Evolutionary conservation across 2,329 filamentous ascomycete genomes (phyloP), one percentile per base, ranked within the genome.

Genomic region (Pseudogymnoascus sp.): DNA sequence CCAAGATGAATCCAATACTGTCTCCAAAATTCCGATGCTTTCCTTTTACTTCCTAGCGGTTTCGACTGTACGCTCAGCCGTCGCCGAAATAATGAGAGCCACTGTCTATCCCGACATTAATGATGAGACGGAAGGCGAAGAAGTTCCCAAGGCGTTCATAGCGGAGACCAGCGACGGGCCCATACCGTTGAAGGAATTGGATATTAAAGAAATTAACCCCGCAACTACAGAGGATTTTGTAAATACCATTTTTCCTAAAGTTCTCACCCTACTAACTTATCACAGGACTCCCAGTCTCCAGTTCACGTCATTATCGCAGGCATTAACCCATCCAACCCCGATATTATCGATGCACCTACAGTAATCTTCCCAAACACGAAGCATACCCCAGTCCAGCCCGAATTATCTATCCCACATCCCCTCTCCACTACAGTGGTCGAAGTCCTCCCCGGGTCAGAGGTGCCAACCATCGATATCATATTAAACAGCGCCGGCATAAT

Each of bases 251-350:
- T 9, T n/a, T 23, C 14, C 7, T 41, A 1, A 3, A n/a, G 7
- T 28, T 49, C 12, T n/a, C 23, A n/a, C 14, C 14, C 4, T 49
- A 14, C 23, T 49, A 11, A 49, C 23, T 9, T 16, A 16, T 28
- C 42, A 28, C 9, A 49, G 42, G 12, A 14, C 14, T 8, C 23
- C 14, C 2, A 49, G 42, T 49, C 42, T 28, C 23, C 42, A 28
- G 22, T n/a, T 11, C 42, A n/a, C 16, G 42, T 49, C 4, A 30
- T 52, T 16, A 11, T 52, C 14, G 39, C 39, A 42, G 39, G 19
- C 9, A 75, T 74, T 55, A 19, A 19, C 42, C 3, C 12, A 49
- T n/a, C 14, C 25, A 5, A 30, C 3, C 23, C 45, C 3, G 23
- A 30, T 7, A 11, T 2, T 6, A 30, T 5, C 3, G 42, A 30